Conservation (phyloP, 2,329 filamentous ascomycete species). For the Colletotrichum costaricense region DNA sequence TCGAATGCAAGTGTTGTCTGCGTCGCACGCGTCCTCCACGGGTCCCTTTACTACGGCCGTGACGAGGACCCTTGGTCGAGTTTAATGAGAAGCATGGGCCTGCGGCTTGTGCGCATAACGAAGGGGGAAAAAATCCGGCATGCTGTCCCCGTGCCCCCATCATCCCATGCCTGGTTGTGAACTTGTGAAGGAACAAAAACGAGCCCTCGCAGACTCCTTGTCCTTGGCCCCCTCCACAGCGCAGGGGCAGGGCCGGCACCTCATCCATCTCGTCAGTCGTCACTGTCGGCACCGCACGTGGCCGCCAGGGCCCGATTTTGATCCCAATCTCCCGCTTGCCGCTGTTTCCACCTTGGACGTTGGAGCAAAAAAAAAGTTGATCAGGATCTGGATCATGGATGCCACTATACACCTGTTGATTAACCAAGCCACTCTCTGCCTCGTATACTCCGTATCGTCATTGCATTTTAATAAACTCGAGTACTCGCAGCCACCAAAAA, state of each 20-base stretch:
- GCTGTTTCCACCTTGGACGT: constrained; percentile 11
- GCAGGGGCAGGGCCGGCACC: constrained; percentile 32
- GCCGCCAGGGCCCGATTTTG: constrained; percentile 41
- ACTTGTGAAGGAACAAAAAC: constrained; percentile 11
- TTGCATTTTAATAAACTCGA: constrained; percentile 1
- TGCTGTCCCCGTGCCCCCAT: constrained; percentile 2
- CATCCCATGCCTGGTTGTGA: not conserved
- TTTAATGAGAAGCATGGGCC: constrained; percentile 27
- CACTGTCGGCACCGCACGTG: constrained; percentile 41
- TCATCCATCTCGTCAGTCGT: constrained; percentile 31
- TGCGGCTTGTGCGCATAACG: constrained; percentile 21
- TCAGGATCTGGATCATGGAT: constrained; percentile 4
- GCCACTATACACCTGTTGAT: not conserved
- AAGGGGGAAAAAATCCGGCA: constrained; percentile 10
- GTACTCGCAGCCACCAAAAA: not conserved
- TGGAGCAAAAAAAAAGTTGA: not conserved
- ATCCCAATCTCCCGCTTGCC: constrained; percentile 40
- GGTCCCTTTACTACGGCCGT: constrained; percentile 14
- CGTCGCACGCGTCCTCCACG: constrained; percentile 12
- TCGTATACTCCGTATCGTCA: constrained; percentile 20
- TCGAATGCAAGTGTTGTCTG: not conserved
- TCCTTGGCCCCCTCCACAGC: constrained; percentile 18
- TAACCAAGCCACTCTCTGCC: constrained; percentile 12
- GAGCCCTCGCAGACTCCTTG: not conserved
- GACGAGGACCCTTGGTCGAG: constrained; percentile 24